A percentile compares a stretch with the other conserved stretches of the same genome.
These are phyloP conservation scores for Pythium periplocum DNA, from an alignment of 352 stramenopile species.

Conservation along the genomic window DNA sequence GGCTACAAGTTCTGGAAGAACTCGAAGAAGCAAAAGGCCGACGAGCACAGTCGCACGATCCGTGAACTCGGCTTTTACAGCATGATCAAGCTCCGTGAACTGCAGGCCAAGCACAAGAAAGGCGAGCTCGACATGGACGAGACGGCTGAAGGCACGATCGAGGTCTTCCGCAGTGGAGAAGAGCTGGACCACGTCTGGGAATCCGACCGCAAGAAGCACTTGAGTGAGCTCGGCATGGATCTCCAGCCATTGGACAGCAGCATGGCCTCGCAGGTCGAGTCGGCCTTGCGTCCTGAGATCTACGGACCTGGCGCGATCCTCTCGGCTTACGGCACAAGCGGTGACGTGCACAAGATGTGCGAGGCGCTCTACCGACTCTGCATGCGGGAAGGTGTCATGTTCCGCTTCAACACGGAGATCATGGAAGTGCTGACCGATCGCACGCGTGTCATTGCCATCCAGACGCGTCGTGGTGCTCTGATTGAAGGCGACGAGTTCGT, in stretches of 20 bases:
- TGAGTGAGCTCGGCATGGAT: conserved; percentile 75
- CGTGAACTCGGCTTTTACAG: conserved; percentile 84
- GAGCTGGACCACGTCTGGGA: conserved; percentile 69
- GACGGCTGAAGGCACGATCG: conserved; percentile 78
- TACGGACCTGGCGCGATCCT: conserved; percentile 65
- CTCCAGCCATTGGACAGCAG: conserved; percentile 52
- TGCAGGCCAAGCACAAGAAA: conserved; percentile 74
- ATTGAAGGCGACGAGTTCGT: conserved; percentile 88
- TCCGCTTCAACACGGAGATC: conserved; percentile 83
- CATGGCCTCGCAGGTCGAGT: conserved; percentile 65
- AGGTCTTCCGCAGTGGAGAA: conserved; percentile 54
- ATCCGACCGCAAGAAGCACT: conserved; percentile 62
- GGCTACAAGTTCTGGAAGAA: conserved; percentile 82
- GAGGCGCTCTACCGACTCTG: conserved; percentile 74
- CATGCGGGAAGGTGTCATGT: conserved; percentile 83
- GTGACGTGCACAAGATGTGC: conserved; percentile 88
- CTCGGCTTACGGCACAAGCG: conserved; percentile 78
- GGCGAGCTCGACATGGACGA: conserved; percentile 84
- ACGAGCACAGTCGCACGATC: conserved; percentile 76
- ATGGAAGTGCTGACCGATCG: conserved; percentile 74
- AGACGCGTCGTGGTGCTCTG: conserved; percentile 70
- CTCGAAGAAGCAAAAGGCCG: conserved; percentile 65
- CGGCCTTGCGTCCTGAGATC: conserved; percentile 47
- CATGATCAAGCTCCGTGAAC: conserved; percentile 77
- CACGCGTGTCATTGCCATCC: conserved; percentile 70